Evolutionary conservation across 2,329 filamentous ascomycete species (phyloP), one percentile per base, ranked within the genome.

Genomic region (Lasiodiplodia sp.): DNA sequence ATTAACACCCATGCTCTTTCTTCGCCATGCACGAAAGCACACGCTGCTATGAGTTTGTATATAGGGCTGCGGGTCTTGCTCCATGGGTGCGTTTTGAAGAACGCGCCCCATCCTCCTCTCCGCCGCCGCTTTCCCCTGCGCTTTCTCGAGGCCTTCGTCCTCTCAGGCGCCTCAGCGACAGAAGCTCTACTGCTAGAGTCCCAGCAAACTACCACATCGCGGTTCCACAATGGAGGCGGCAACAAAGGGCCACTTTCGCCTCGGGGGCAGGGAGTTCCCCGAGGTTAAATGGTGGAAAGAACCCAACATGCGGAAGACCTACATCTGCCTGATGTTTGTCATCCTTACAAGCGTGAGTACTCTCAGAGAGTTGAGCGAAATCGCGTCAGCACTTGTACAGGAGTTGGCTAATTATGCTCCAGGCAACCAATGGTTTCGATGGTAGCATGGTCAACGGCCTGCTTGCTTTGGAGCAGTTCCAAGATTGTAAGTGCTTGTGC

Each of bases 271-370:
- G 25, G 75, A 77, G 52, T 76, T 76, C 51, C 74, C 76, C 31
- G 72, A 70, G 49, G 75, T 78, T 47, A 76, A 73, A 21, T 77
- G 75, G 75, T 77, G 75, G 69, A 74, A 72, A 31, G 75, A 77
- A 47, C 69, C 75, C 5, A 71, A 70, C 23, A 66, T 78, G 65
- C 66, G 75, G 51, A 76, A 69, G 68, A 75, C 69, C 21, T 77
- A 78, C 72, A 75, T 77, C 69, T 73, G 71, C 53, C 68, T 77
- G 67, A 74, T 74, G 70, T 75, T 77, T 67, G 75, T 78, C 25
- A 73, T 77, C 31, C 66, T 78, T 14, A 76, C 75, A 31, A 66
- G 64, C 40, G 64, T 64, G 10, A 52, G 60, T 25, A 64, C 5
- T 25, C 2, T 5, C 4, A 18, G 34, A 6, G 25, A 18, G 40